phyloP scores from a whole-genome alignment of 2,329 filamentous ascomycete species.

The Penicillium sp. region DNA sequence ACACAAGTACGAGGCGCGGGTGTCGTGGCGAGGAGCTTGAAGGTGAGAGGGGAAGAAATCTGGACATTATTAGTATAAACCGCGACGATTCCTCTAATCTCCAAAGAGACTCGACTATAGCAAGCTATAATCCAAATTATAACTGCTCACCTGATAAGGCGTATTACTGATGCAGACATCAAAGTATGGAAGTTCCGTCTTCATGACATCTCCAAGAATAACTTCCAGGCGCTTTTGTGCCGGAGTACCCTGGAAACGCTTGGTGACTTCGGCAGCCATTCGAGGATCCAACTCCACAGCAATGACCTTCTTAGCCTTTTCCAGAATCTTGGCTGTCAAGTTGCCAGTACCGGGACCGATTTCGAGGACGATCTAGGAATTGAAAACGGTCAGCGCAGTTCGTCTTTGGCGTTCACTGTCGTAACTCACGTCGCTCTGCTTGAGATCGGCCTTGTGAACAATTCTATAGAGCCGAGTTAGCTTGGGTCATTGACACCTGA shows the following conservation, averaged over 20 bases:
- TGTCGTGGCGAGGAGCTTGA: slow-evolving; percentile 80
- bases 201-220: slow-evolving; percentile 89
- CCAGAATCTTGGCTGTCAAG: slow-evolving; percentile 83
- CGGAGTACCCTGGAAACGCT: slow-evolving; percentile 88
- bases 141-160: slow-evolving; percentile 62
- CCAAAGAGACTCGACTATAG: not conserved
- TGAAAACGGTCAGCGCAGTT: slow-evolving; percentile 4
- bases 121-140: not conserved
- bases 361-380: slow-evolving; percentile 73
- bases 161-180: slow-evolving; percentile 84
- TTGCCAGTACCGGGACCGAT: slow-evolving; percentile 89
- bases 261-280: slow-evolving; percentile 94
- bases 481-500: not conserved
- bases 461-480: slow-evolving; percentile 47
- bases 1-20: slow-evolving; percentile 81
- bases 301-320: slow-evolving; percentile 79
- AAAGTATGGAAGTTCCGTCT: slow-evolving; percentile 76
- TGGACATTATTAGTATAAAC: slow-evolving; percentile 38
- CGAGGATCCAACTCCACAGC: slow-evolving; percentile 92
- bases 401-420: slow-evolving; percentile 2
- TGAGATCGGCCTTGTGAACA: slow-evolving; percentile 82
- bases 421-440: slow-evolving; percentile 70
- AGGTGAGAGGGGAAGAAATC: slow-evolving; percentile 90
- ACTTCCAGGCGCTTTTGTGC: slow-evolving; percentile 83
- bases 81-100: not conserved